A percentile compares a stretch with the other conserved stretches of the same genome.
phyloP scores from a whole-genome alignment of 2,329 filamentous ascomycete species.

The Chrysoporthe puriensis region DNA sequence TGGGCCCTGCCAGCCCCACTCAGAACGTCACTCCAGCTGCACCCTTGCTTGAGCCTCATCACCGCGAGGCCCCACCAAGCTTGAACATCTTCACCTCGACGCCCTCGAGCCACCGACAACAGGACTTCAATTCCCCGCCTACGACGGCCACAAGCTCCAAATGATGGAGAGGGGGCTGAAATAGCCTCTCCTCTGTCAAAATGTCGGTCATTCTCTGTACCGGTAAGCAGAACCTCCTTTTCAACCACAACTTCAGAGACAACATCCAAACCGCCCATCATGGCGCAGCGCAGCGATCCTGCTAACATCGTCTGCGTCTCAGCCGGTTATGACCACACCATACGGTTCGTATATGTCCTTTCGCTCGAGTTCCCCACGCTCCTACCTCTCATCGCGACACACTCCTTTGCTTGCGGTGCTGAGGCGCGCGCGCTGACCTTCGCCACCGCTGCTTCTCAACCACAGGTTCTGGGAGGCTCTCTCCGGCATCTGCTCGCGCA shows the following conservation, averaged over 20 bases:
- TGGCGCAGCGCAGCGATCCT: conserved; percentile 10
- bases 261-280: neutral
- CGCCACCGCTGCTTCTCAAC: conserved; percentile 27
- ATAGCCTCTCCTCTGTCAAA: conserved; percentile 26
- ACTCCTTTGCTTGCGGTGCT: neutral
- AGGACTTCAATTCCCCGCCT: neutral
- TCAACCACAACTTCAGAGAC: conserved; percentile 5
- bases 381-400: neutral
- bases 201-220: conserved; percentile 69
- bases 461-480: conserved; percentile 95
- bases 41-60: conserved; percentile 22
- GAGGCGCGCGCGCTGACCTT: conserved; percentile 4
- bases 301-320: conserved; percentile 29
- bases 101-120: conserved; percentile 6
- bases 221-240: conserved; percentile 44
- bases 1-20: neutral
- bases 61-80: conserved; percentile 15
- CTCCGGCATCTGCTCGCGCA: conserved; percentile 95
- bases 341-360: conserved; percentile 47
- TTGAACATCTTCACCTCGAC: conserved; percentile 16
- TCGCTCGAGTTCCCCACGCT: neutral
- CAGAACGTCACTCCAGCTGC: conserved; percentile 20
- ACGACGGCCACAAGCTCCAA: conserved; percentile 20
- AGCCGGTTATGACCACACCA: conserved; percentile 68
- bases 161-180: conserved; percentile 25